Evolutionary conservation across 2,329 filamentous ascomycete genomes (phyloP).

Genomic region (Epichloe scottii): DNA sequence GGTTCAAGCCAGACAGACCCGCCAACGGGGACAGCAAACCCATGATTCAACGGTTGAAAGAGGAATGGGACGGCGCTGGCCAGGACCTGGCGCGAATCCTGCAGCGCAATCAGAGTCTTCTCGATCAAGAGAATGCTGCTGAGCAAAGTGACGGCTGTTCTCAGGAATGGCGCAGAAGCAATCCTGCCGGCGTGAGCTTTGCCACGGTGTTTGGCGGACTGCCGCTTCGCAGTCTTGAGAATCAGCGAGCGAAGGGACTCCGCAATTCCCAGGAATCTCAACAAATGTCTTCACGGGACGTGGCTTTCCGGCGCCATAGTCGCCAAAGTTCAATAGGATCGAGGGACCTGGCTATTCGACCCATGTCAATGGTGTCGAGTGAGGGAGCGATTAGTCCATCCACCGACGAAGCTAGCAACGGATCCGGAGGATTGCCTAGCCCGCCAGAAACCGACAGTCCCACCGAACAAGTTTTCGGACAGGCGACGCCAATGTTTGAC

Average conservation of each 20-base stretch:
- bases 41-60: conserved; percentile 24
- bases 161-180: conserved; percentile 9
- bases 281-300: not conserved
- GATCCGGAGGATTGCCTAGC: conserved; percentile 19
- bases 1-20: conserved; percentile 20
- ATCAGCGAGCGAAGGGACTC: conserved; percentile 13
- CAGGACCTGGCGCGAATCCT: conserved; percentile 21
- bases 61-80: conserved; percentile 26
- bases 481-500: conserved; percentile 13
- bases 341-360: conserved; percentile 4
- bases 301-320: conserved; percentile 3
- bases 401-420: conserved; percentile 23
- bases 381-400: conserved; percentile 24
- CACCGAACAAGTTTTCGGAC: conserved; percentile 15
- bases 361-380: conserved; percentile 16
- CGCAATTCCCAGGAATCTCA: conserved; percentile 6
- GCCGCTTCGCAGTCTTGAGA: conserved; percentile 19
- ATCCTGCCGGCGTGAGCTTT: conserved; percentile 16
- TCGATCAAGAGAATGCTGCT: conserved; percentile 11
- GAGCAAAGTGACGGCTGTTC: conserved; percentile 14
- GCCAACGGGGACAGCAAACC: conserved; percentile 17
- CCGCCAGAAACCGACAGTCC: conserved; percentile 25
- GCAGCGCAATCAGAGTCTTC: conserved; percentile 21
- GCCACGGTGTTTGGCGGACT: conserved; percentile 25
- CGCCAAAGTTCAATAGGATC: conserved; percentile 5